Conservation (phyloP, 2,329 filamentous ascomycete genomes). For the Arthroderma sp. region DNA sequence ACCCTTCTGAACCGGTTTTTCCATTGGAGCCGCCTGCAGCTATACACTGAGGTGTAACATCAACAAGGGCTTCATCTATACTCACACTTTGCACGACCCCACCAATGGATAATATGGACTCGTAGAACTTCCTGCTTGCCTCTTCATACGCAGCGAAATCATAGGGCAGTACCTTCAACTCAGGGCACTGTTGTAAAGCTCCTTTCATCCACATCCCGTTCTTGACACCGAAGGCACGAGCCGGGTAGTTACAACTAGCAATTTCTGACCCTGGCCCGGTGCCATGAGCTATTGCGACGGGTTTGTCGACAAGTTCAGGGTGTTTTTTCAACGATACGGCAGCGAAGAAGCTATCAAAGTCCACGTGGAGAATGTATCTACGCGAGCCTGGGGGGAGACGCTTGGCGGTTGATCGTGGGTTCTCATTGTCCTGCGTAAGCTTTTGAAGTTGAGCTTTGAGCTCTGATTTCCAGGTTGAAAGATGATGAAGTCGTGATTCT, state of each 20-base stretch:
- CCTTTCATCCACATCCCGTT: slow-evolving; percentile 99
- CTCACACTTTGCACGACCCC: slow-evolving; percentile 91
- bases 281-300: slow-evolving; percentile 79
- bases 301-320: slow-evolving; percentile 64
- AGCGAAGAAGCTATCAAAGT: slow-evolving; percentile 98
- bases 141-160: slow-evolving; percentile 93
- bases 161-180: slow-evolving; percentile 82
- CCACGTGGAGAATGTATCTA: slow-evolving; percentile 83
- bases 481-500: slow-evolving; percentile 84
- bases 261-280: slow-evolving; percentile 81
- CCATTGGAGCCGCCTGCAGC: slow-evolving; percentile 54
- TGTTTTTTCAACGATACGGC: slow-evolving; percentile 72
- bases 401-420: slow-evolving; percentile 29
- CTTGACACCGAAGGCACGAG: slow-evolving; percentile 71
- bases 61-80: slow-evolving; percentile 85
- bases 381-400: slow-evolving; percentile 50
- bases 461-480: slow-evolving; percentile 93
- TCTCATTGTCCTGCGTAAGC: slow-evolving; percentile 56
- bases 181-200: slow-evolving; percentile 68
- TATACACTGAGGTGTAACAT: slow-evolving; percentile 61
- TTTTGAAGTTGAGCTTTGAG: slow-evolving; percentile 79
- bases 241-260: slow-evolving; percentile 92
- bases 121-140: slow-evolving; percentile 77
- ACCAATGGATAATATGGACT: slow-evolving; percentile 63
- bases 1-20: slow-evolving; percentile 50